These are phyloP conservation scores for Elsinoe arachidis DNA, from an alignment of 2,329 filamentous ascomycete species.

Conservation along the genomic window DNA sequence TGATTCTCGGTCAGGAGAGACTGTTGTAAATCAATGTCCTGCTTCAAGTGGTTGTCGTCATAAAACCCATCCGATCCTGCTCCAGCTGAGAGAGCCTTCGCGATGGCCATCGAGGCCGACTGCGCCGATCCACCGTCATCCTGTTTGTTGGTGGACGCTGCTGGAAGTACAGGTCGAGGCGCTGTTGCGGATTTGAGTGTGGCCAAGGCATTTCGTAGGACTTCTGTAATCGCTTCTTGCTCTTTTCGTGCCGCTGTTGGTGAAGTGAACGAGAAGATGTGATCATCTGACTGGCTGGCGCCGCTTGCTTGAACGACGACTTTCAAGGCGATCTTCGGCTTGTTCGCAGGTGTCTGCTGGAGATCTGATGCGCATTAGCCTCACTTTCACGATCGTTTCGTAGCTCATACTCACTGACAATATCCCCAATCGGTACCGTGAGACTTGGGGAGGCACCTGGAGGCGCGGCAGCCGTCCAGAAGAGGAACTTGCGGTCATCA, in stretches of 20 bases:
- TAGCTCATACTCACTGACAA: constrained; percentile 59
- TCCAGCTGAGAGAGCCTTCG: constrained; percentile 51
- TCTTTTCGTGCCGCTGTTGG: constrained; percentile 65
- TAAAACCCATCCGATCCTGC: constrained; percentile 56
- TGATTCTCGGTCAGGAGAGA: constrained; percentile 76
- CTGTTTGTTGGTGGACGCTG: constrained; percentile 20
- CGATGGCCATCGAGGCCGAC: constrained; percentile 69
- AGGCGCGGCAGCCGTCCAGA: constrained; percentile 67
- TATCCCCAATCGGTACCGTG: constrained; percentile 62
- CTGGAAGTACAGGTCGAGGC: constrained; percentile 28
- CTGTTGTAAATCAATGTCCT: constrained; percentile 74
- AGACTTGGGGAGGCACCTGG: constrained; percentile 55
- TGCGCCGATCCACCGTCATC: constrained; percentile 33
- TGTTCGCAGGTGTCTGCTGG: constrained; percentile 85
- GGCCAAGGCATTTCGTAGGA: constrained; percentile 69
- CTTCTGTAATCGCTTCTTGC: constrained; percentile 75
- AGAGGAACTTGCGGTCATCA: constrained; percentile 62
- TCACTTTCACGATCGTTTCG: not conserved
- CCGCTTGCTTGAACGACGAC: constrained; percentile 66
- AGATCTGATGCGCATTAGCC: constrained; percentile 53
- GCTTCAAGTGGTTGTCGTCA: constrained; percentile 68
- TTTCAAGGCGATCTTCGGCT: constrained; percentile 86
- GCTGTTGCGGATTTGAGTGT: constrained; percentile 49
- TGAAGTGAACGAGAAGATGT: constrained; percentile 86
- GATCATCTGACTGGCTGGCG: constrained; percentile 54